Conservation (phyloP, 208 protist genomes). For the Trypanosoma lewisi region DNA sequence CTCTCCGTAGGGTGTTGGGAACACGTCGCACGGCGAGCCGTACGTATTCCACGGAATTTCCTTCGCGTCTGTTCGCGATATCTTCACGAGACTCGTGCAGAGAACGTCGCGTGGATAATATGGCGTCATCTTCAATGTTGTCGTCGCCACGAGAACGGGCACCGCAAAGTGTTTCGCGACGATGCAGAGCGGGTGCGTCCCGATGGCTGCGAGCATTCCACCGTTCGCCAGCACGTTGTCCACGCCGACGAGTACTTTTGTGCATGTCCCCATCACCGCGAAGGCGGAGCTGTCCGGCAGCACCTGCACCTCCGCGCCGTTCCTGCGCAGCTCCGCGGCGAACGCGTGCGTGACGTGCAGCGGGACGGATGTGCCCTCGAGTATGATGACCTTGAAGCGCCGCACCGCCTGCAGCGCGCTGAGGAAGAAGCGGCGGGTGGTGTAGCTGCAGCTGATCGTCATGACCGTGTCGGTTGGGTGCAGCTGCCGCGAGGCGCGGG, state of each 20-base stretch:
- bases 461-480: slow-evolving; percentile 76
- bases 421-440: slow-evolving; percentile 59
- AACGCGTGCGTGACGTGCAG: slow-evolving; percentile 55
- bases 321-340: slow-evolving; percentile 66
- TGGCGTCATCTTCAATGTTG: slow-evolving; percentile 96
- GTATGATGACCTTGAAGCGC: slow-evolving; percentile 93
- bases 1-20: slow-evolving; percentile 44
- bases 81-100: slow-evolving; percentile 84
- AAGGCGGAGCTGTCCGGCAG: slow-evolving; percentile 95
- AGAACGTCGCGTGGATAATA: slow-evolving; percentile 94
- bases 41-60: slow-evolving; percentile 87
- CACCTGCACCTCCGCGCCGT: slow-evolving; percentile 87
- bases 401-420: slow-evolving; percentile 30
- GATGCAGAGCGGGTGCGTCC: slow-evolving; percentile 92
- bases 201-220: slow-evolving; percentile 93
- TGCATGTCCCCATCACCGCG: slow-evolving; percentile 97
- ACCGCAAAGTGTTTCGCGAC: slow-evolving; percentile 94
- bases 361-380: slow-evolving; percentile 85
- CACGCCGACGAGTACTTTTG: slow-evolving; percentile 96
- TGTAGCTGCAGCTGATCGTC: slow-evolving; percentile 75
- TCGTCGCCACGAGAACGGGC: slow-evolving; percentile 94
- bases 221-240: slow-evolving; percentile 96
- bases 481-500: slow-evolving; percentile 59
- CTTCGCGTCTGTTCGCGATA: slow-evolving; percentile 65
- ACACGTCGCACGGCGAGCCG: slow-evolving; percentile 58